phyloP scores from a whole-genome alignment of 805 yeast genomes.

The Starmerella kuoi region DNA sequence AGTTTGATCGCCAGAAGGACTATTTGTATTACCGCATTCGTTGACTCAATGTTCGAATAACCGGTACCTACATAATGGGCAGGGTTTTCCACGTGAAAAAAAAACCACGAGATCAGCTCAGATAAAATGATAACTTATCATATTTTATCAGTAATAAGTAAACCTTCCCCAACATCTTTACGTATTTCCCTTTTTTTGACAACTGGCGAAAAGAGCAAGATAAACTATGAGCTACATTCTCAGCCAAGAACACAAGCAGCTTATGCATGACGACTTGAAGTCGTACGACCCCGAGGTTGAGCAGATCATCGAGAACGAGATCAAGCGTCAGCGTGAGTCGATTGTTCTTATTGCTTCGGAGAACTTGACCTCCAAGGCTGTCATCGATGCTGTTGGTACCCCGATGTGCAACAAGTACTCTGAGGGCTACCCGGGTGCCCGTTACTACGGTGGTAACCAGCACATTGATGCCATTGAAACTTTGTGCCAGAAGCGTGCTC shows the following conservation, averaged over 20 bases:
- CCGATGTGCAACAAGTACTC: slow-evolving; percentile 98
- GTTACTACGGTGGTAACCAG: slow-evolving; percentile 98
- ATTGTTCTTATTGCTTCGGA: slow-evolving; percentile 92
- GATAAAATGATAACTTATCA: too few relatives aligned
- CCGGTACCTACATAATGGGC: too few relatives aligned
- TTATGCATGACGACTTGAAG: slow-evolving; percentile 21
- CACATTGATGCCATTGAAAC: slow-evolving; percentile 87
- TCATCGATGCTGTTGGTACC: slow-evolving; percentile 90
- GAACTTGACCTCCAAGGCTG: slow-evolving; percentile 92
- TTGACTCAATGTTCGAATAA: too few relatives aligned
- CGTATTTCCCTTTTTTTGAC: too few relatives aligned
- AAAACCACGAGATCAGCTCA: too few relatives aligned
- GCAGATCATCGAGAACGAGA: slow-evolving; percentile 48
- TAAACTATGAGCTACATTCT: slow-evolving; percentile 28
- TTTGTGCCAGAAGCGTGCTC: slow-evolving; percentile 88
- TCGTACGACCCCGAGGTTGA: slow-evolving; percentile 33
- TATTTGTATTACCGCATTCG: too few relatives aligned
- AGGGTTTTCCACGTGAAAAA: too few relatives aligned
- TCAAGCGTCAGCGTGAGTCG: slow-evolving; percentile 83
- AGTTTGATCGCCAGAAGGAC: too few relatives aligned
- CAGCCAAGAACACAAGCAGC: slow-evolving; percentile 27
- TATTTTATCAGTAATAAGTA: too few relatives aligned
- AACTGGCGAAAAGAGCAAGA: too few relatives aligned
- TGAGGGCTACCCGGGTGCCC: slow-evolving; percentile 98
- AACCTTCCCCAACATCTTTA: too few relatives aligned